Evolutionary conservation across 139 green algal genomes (phyloP), one percentile per base, ranked within the genome.

Genomic region (Bryopsis sp.): DNA sequence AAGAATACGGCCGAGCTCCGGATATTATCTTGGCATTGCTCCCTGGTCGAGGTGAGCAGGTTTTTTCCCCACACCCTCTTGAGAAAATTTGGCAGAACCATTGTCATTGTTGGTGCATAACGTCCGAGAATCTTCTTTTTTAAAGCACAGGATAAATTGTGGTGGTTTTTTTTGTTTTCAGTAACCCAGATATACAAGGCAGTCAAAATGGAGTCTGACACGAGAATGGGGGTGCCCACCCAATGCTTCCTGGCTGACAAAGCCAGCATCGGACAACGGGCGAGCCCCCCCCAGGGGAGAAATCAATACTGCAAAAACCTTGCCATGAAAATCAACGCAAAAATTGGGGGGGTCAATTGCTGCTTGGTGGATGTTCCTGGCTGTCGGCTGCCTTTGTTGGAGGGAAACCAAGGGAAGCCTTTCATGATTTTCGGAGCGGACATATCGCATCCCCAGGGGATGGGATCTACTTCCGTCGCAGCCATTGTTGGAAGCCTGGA

Each of bases 381-480:
- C 6, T 50, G 37, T n/a, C 7, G 62, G 28, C n/a, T 69, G 62
- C 62, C 62, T 19, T 57, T 69, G 38, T 6, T 69, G 5, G n/a
- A n/a, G n/a, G n/a, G n/a, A n/a, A 7, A 65, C 31, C 58, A 65
- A n/a, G 4, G n/a, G 24, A 54, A 57, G 37, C 81, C 82, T 36
- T 87, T 88, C 71, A 90, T 91, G 70, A 57, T 90, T 35, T 71
- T 90, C 33, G 85, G 81, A 19, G 78, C 79, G 8, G 85, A 89
- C 50, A 64, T 92, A 2, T 83, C 81, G 0, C 83, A 84, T 65
- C 84, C 85, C 31, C 5, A 31, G 26, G 31, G 58, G 6, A 47
- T 33, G 58, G 8, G 19, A 3, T 33, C 43, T 5, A 8, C 58
- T 24, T 69, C 62, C 7, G 43, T 69, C 39, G 62, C 62, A 34